Conservation (phyloP, 352 stramenopile species). For the Phytophthora rubi region DNA sequence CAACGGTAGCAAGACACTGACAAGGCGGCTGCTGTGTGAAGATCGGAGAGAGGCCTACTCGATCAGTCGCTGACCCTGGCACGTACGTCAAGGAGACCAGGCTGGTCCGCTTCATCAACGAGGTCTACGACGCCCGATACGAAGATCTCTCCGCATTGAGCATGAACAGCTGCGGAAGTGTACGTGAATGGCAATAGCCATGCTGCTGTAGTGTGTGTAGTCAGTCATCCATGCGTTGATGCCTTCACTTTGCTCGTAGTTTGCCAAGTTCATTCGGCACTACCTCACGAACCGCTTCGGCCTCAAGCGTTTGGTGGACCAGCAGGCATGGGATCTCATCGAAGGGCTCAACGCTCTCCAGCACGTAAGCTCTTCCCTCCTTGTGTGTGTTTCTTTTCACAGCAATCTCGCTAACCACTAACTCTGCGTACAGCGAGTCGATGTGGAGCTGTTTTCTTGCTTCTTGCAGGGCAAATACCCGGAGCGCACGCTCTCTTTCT, state of each 20-base stretch:
- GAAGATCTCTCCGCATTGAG: slow-evolving; percentile 36
- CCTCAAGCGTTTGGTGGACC: slow-evolving; percentile 62
- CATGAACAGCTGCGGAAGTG: slow-evolving; percentile 25
- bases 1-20: neutral
- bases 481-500: slow-evolving; percentile 59
- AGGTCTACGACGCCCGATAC: slow-evolving; percentile 72
- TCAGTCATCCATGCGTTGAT: neutral
- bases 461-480: slow-evolving; percentile 65
- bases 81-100: slow-evolving; percentile 58
- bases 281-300: slow-evolving; percentile 78
- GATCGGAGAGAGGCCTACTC: slow-evolving; percentile 24
- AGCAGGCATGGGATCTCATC: slow-evolving; percentile 66
- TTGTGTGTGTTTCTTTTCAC: neutral
- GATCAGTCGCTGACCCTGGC: neutral
- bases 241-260: slow-evolving; percentile 19
- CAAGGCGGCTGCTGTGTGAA: neutral
- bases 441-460: slow-evolving; percentile 65
- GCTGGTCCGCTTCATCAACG: slow-evolving; percentile 61
- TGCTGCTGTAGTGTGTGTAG: neutral
- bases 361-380: slow-evolving; percentile 30
- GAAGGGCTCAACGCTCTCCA: slow-evolving; percentile 50
- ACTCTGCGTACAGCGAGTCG: slow-evolving; percentile 36
- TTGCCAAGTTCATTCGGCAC: slow-evolving; percentile 54
- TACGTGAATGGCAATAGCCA: slow-evolving; percentile 1
- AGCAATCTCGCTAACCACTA: neutral